These are phyloP conservation scores for Coriaria nepalensis DNA, from an alignment of 306 rosid genomes.

Conservation along the genomic window DNA sequence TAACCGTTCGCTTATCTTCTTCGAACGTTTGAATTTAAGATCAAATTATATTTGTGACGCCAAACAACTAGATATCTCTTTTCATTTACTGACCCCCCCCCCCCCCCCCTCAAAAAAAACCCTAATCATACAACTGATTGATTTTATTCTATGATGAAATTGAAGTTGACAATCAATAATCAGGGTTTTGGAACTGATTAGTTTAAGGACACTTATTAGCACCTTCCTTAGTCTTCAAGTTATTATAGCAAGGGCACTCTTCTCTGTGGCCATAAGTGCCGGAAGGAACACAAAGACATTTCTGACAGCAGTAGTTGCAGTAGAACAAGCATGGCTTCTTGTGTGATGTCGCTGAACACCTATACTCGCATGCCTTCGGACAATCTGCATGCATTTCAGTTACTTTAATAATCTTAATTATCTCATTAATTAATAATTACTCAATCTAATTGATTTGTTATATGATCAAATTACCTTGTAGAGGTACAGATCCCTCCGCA, in stretches of 20 bases:
- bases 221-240: slow-evolving; percentile 22
- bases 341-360: slow-evolving; percentile 21
- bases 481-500: slow-evolving; percentile 14
- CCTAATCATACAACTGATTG: too few species aligned
- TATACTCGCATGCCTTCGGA: slow-evolving; percentile 11
- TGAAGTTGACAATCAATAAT: too few species aligned
- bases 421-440: background rate
- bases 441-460: too few species aligned
- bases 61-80: too few species aligned
- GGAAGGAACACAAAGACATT: slow-evolving; percentile 26
- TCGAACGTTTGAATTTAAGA: too few species aligned
- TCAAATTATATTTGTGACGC: too few species aligned
- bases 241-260: slow-evolving; percentile 29
- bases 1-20: too few species aligned
- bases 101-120: too few species aligned
- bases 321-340: slow-evolving; percentile 22
- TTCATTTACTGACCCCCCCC: too few species aligned
- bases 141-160: too few species aligned
- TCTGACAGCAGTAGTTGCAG: slow-evolving; percentile 23
- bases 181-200: background rate
- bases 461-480: background rate
- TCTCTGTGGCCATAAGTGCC: slow-evolving; percentile 24
- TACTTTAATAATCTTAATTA: background rate
- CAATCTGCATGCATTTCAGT: slow-evolving; percentile 11
- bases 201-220: slow-evolving; percentile 17